Evolutionary conservation across 2,329 filamentous ascomycete species (phyloP).

Genomic region (Phialophora chinensis): DNA sequence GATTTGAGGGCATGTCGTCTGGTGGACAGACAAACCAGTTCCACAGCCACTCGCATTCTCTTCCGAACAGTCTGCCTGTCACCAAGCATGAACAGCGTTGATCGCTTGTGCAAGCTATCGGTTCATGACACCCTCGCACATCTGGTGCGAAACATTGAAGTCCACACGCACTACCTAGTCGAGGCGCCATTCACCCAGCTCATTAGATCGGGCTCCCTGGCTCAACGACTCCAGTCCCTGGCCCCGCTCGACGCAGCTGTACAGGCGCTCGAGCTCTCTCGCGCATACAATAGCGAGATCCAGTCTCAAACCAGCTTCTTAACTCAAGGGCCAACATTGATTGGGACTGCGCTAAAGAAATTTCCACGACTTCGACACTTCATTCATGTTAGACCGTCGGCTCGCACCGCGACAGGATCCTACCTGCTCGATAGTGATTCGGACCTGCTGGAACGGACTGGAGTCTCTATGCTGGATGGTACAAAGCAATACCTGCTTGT

Average conservation of each 20-base stretch:
- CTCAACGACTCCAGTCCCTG: background rate
- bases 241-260: constrained; percentile 10
- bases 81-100: constrained; percentile 14
- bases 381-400: background rate
- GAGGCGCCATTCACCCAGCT: background rate
- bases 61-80: constrained; percentile 13
- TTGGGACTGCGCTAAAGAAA: background rate
- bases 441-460: constrained; percentile 10
- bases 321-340: background rate
- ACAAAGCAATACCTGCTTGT: constrained; percentile 9
- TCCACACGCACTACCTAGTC: constrained; percentile 16
- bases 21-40: constrained; percentile 5
- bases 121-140: background rate
- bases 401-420: constrained; percentile 1
- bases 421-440: constrained; percentile 11
- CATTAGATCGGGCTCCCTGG: background rate
- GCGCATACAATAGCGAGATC: constrained; percentile 4
- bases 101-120: constrained; percentile 7
- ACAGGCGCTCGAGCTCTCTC: background rate
- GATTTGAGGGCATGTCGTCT: constrained; percentile 18
- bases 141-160: constrained; percentile 2
- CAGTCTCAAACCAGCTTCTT: background rate
- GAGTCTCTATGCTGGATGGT: constrained; percentile 4
- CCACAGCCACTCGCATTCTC: constrained; percentile 13
- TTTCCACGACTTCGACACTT: constrained; percentile 11